Conservation (phyloP, 306 rosid species). For the Ormosia semicastrata region DNA sequence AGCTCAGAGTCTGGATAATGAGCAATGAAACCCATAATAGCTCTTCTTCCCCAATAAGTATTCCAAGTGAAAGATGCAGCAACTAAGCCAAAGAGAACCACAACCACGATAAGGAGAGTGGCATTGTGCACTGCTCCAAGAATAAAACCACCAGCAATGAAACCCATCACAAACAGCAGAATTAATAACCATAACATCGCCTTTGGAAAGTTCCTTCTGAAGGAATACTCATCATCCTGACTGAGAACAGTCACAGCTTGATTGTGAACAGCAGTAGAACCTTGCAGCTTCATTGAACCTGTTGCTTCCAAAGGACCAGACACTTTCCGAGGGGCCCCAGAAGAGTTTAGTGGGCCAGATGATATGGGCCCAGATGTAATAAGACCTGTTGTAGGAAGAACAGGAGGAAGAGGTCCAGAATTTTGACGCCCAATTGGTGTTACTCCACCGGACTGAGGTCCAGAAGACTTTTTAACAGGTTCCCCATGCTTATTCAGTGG, state of each 20-base stretch:
- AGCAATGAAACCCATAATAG: slow-evolving; percentile 66
- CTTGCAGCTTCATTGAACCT: slow-evolving; percentile 81
- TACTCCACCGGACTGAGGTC: slow-evolving; percentile 97
- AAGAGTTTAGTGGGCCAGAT: slow-evolving; percentile 86
- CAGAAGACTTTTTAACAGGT: slow-evolving; percentile 86
- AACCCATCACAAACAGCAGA: slow-evolving; percentile 94
- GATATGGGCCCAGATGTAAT: slow-evolving; percentile 93
- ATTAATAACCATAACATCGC: slow-evolving; percentile 81
- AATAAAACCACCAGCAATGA: slow-evolving; percentile 98
- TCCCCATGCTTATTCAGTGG: slow-evolving; percentile 96
- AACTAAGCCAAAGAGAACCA: slow-evolving; percentile 75
- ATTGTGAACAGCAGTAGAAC: slow-evolving; percentile 61
- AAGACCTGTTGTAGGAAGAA: slow-evolving; percentile 93
- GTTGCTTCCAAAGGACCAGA: slow-evolving; percentile 82
- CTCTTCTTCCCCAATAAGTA: slow-evolving; percentile 87
- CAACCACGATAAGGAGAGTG: slow-evolving; percentile 85
- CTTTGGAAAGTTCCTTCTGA: slow-evolving; percentile 84
- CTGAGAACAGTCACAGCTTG: slow-evolving; percentile 82
- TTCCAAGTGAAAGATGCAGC: slow-evolving; percentile 87
- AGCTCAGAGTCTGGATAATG: slow-evolving; percentile 94
- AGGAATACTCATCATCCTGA: slow-evolving; percentile 79
- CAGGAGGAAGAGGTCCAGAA: slow-evolving; percentile 87
- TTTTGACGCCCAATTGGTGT: slow-evolving; percentile 77
- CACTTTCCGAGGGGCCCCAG: slow-evolving; percentile 89
- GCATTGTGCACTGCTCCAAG: slow-evolving; percentile 94